Conservation (phyloP, 2,329 filamentous ascomycete genomes). For the Lasiodiplodia theobromae region DNA sequence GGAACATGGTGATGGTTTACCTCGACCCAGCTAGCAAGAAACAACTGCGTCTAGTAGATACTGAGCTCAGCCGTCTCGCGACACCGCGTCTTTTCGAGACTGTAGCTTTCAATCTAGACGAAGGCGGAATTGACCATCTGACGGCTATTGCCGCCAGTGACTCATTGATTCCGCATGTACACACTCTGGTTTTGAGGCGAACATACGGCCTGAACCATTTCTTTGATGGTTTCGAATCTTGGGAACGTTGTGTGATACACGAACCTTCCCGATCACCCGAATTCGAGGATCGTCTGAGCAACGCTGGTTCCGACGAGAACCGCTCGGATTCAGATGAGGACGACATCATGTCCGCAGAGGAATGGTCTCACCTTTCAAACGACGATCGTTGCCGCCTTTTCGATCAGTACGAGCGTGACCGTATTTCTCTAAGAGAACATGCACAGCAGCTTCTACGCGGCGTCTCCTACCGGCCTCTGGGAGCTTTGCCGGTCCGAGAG, state of each 20-base stretch:
- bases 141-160: background rate
- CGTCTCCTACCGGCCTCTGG: background rate
- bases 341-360: background rate
- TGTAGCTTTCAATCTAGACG: background rate
- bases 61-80: background rate
- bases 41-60: background rate
- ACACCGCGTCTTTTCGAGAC: background rate
- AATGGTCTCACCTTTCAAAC: background rate
- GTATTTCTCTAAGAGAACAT: background rate
- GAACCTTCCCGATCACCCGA: background rate
- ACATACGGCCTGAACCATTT: slow-evolving; percentile 73
- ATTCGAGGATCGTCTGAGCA: background rate
- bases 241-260: background rate
- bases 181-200: slow-evolving; percentile 81
- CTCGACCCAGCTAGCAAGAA: background rate
- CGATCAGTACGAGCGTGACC: slow-evolving; percentile 2
- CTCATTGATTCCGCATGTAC: background rate
- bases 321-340: background rate
- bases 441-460: background rate
- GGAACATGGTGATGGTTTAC: background rate
- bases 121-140: background rate
- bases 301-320: background rate
- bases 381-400: background rate
- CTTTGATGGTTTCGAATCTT: slow-evolving; percentile 73
- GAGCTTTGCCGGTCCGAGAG: background rate